These are phyloP conservation scores for Aspergillus jensenii DNA, from an alignment of 2,329 filamentous ascomycete species.

Conservation along the genomic window DNA sequence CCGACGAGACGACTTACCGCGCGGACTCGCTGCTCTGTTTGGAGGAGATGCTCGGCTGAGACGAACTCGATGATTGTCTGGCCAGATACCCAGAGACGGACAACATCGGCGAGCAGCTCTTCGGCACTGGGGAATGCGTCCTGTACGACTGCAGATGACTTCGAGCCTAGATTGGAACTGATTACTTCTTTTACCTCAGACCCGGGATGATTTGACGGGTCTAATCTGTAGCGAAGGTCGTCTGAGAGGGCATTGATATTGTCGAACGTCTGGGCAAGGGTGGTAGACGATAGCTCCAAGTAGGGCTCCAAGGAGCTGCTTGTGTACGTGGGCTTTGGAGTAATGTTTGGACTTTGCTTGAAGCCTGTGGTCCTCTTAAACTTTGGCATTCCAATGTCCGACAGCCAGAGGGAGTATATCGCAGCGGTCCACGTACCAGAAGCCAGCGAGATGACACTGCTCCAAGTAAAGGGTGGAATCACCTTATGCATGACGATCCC, in stretches of 20 bases:
- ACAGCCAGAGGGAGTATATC: constrained; percentile 47
- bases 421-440: constrained; percentile 53
- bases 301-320: constrained; percentile 27
- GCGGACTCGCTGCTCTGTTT: constrained; percentile 13
- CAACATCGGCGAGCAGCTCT: constrained; percentile 29
- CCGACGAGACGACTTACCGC: constrained; percentile 15
- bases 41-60: constrained; percentile 12
- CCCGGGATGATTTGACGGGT: constrained; percentile 42
- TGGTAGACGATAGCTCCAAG: constrained; percentile 11
- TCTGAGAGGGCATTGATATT: constrained; percentile 33
- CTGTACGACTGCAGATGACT: constrained; percentile 16
- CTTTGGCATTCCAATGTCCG: constrained; percentile 47
- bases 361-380: not conserved
- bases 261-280: constrained; percentile 11
- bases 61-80: constrained; percentile 16
- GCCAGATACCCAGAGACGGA: constrained; percentile 32
- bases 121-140: constrained; percentile 46
- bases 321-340: not conserved
- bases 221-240: constrained; percentile 39
- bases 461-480: constrained; percentile 43
- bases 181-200: constrained; percentile 44
- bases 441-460: constrained; percentile 49
- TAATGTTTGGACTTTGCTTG: not conserved
- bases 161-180: constrained; percentile 32
- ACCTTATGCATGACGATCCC: constrained; percentile 45